A percentile compares a stretch with the other conserved stretches of the same genome.
These are phyloP conservation scores for Acorus calamus DNA, from an alignment of 106 monocot genomes.

Conservation along the genomic window DNA sequence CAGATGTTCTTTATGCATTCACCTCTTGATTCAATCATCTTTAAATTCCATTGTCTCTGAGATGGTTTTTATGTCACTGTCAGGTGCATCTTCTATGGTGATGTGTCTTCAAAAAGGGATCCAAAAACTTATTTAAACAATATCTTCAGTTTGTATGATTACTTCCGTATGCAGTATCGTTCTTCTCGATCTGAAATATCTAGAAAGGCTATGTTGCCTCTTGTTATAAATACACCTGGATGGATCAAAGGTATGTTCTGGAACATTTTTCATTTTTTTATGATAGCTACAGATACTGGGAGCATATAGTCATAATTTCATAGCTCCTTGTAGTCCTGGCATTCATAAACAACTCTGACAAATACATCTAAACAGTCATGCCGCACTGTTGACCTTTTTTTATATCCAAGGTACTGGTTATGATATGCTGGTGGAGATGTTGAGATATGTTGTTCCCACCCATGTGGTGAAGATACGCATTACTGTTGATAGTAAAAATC, in stretches of 20 bases:
- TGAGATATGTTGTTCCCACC: slow-evolving; percentile 49
- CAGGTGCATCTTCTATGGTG: slow-evolving; percentile 85
- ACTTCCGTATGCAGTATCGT: slow-evolving; percentile 43
- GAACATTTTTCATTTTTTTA: background rate
- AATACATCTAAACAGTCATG: background rate
- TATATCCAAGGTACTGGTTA: slow-evolving; percentile 59
- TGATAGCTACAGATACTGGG: too few relatives aligned
- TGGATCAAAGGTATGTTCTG: slow-evolving; percentile 83
- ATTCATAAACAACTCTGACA: too few relatives aligned
- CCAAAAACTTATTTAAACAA: slow-evolving; percentile 56
- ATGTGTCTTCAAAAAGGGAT: slow-evolving; percentile 91
- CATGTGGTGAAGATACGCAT: slow-evolving; percentile 68
- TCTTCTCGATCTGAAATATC: slow-evolving; percentile 7
- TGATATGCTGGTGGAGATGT: slow-evolving; percentile 68
- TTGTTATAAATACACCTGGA: slow-evolving; percentile 92
- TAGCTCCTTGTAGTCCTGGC: too few relatives aligned
- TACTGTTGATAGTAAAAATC: slow-evolving; percentile 67
- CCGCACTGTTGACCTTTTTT: slow-evolving; percentile 1
- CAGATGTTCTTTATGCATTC: background rate
- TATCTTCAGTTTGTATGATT: slow-evolving; percentile 55
- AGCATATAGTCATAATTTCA: too few relatives aligned
- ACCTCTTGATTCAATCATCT: background rate
- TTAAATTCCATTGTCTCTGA: background rate
- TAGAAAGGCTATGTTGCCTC: slow-evolving; percentile 26
- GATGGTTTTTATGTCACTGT: slow-evolving; percentile 3